Percentiles rank a stretch among this genome's conserved stretches.
Evolutionary conservation across 441 rosid species (phyloP).

Genomic region (Erodium moschatum): DNA sequence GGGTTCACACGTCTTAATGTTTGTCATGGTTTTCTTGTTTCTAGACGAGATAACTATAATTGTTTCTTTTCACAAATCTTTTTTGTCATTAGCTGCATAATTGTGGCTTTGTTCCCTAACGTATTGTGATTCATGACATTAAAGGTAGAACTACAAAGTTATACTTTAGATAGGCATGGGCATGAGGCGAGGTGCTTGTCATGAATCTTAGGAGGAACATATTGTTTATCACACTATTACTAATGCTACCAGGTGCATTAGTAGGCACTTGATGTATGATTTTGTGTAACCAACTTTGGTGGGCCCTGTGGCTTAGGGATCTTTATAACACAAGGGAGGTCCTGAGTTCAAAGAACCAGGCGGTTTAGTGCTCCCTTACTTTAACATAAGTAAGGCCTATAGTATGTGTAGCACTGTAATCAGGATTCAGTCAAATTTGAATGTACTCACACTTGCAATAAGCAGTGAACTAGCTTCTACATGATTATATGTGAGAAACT

Average conservation of each 20-base stretch:
- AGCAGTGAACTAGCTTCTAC: not conserved
- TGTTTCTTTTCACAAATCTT: not conserved
- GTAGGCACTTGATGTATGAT: not conserved
- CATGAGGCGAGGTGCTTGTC: not conserved
- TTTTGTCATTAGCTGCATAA: not conserved
- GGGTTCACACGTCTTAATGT: not conserved
- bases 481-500: too few relatives aligned
- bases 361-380: too few relatives aligned
- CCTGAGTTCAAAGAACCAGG: too few relatives aligned
- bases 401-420: not conserved
- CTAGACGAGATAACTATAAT: not conserved
- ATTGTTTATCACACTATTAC: not conserved
- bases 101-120: not conserved
- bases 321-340: not conserved
- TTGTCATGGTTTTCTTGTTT: not conserved
- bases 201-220: not conserved
- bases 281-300: not conserved
- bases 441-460: not conserved
- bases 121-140: not conserved
- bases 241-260: not conserved
- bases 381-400: too few relatives aligned
- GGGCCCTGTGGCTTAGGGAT: too few relatives aligned
- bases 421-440: not conserved
- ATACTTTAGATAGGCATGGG: not conserved
- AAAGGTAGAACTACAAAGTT: not conserved